Conservation (phyloP, 805 yeast genomes). For the Kodamaea fukazawae region DNA sequence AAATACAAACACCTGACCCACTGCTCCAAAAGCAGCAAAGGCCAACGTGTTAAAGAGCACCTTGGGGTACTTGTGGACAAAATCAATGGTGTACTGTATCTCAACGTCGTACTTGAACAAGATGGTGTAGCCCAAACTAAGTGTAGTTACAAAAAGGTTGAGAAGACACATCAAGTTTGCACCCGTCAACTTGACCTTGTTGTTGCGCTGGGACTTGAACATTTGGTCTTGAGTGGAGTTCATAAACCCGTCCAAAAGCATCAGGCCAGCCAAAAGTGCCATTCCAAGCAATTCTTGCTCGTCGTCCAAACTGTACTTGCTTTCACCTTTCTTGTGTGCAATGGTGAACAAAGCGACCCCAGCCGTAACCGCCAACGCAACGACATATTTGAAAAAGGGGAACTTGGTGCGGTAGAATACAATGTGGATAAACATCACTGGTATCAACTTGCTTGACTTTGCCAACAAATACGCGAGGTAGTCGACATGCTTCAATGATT, state of each 20-base stretch:
- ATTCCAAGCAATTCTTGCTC: constrained; percentile 57
- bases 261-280: constrained; percentile 52
- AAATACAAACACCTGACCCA: constrained; percentile 94
- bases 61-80: constrained; percentile 49
- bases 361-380: constrained; percentile 71
- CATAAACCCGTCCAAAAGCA: constrained; percentile 86
- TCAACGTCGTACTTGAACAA: constrained; percentile 45
- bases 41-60: constrained; percentile 57
- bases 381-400: constrained; percentile 72
- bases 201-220: constrained; percentile 45
- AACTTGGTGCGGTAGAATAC: constrained; percentile 66
- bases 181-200: constrained; percentile 56
- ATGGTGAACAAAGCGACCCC: constrained; percentile 84
- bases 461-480: constrained; percentile 82
- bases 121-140: constrained; percentile 51
- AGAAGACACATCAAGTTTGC: constrained; percentile 82
- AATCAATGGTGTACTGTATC: constrained; percentile 45
- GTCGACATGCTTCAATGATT: constrained; percentile 77
- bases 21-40: constrained; percentile 78
- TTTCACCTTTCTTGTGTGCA: constrained; percentile 21
- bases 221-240: constrained; percentile 91
- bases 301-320: constrained; percentile 29
- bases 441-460: constrained; percentile 89
- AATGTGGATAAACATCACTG: constrained; percentile 86
- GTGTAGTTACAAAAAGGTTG: constrained; percentile 41